A percentile compares a stretch with the other conserved stretches of the same genome.
Evolutionary conservation across 768 basidiomycete genomes (phyloP).

Genomic region (Leccinum broughii): DNA sequence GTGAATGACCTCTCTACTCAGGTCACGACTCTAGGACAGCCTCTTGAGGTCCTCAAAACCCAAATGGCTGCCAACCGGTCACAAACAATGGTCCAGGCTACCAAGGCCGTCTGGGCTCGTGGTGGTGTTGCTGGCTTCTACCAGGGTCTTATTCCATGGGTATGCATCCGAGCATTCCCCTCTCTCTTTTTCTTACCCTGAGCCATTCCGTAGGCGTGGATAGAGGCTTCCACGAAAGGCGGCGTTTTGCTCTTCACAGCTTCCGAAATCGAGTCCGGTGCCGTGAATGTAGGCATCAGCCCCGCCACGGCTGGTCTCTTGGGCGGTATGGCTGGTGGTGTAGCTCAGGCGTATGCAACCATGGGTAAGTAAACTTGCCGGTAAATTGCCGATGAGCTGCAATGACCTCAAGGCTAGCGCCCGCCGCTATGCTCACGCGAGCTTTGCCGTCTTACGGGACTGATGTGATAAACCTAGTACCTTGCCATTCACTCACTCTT

Average conservation of each 20-base stretch:
- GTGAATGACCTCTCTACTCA: constrained; percentile 33
- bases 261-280: constrained; percentile 84
- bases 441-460: constrained; percentile 17
- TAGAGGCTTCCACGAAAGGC: constrained; percentile 98
- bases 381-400: constrained; percentile 4
- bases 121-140: constrained; percentile 91
- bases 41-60: constrained; percentile 96
- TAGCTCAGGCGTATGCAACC: constrained; percentile 10
- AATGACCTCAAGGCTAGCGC: constrained; percentile 25
- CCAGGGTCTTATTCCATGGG: constrained; percentile 99
- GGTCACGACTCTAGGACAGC: constrained; percentile 98
- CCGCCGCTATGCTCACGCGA: constrained; percentile 15
- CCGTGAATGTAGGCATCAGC: constrained; percentile 64
- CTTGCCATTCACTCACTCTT: constrained; percentile 10
- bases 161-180: constrained; percentile 37
- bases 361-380: constrained; percentile 73
- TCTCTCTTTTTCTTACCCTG: not conserved
- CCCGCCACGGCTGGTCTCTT: constrained; percentile 85
- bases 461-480: not conserved
- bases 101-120: constrained; percentile 84
- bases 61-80: constrained; percentile 98
- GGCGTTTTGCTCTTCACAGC: constrained; percentile 95
- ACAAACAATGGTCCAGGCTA: constrained; percentile 87
- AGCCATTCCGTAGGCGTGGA: constrained; percentile 76
- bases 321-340: constrained; percentile 97